Percentiles rank a stretch among this genome's conserved stretches.
Evolutionary conservation across 306 rosid species (phyloP).

Genomic region (Acmispon strigosus): DNA sequence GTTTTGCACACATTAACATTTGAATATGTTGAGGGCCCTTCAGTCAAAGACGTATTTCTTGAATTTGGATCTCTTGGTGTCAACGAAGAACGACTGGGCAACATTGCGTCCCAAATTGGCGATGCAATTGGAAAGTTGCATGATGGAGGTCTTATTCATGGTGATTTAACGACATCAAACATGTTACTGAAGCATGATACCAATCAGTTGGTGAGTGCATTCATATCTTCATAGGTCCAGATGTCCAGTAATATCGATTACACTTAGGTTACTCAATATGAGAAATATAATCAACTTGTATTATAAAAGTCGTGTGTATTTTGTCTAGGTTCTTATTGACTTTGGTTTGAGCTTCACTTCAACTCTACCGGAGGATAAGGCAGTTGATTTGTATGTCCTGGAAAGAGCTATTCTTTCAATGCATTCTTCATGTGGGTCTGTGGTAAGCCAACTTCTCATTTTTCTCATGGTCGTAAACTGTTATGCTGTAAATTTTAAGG

Average conservation of each 20-base stretch:
- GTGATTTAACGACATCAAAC: slow-evolving; percentile 89
- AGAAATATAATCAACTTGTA: slow-evolving; percentile 12
- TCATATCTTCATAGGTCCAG: neutral
- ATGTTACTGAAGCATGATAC: slow-evolving; percentile 52
- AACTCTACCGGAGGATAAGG: slow-evolving; percentile 85
- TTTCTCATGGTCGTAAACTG: neutral
- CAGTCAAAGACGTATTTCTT: slow-evolving; percentile 70
- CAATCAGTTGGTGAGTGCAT: slow-evolving; percentile 60
- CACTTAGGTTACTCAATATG: neutral
- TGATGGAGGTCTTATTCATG: slow-evolving; percentile 83
- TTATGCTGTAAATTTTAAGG: neutral
- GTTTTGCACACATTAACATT: slow-evolving; percentile 59
- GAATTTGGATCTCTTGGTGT: slow-evolving; percentile 47
- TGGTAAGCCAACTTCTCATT: slow-evolving; percentile 43
- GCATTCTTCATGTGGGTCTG: slow-evolving; percentile 91
- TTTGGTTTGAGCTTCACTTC: slow-evolving; percentile 90
- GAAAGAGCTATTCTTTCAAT: slow-evolving; percentile 86
- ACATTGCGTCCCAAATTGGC: slow-evolving; percentile 71
- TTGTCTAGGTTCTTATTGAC: slow-evolving; percentile 68
- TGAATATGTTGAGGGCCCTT: slow-evolving; percentile 69
- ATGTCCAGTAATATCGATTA: neutral
- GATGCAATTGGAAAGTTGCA: slow-evolving; percentile 73
- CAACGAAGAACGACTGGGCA: slow-evolving; percentile 35
- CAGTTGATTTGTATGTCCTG: slow-evolving; percentile 83
- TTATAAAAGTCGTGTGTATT: slow-evolving; percentile 4